A percentile compares a stretch with the other conserved stretches of the same genome.
These are phyloP conservation scores for Malania oleifera DNA, from an alignment of 164 flowering plant genomes.

Conservation along the genomic window DNA sequence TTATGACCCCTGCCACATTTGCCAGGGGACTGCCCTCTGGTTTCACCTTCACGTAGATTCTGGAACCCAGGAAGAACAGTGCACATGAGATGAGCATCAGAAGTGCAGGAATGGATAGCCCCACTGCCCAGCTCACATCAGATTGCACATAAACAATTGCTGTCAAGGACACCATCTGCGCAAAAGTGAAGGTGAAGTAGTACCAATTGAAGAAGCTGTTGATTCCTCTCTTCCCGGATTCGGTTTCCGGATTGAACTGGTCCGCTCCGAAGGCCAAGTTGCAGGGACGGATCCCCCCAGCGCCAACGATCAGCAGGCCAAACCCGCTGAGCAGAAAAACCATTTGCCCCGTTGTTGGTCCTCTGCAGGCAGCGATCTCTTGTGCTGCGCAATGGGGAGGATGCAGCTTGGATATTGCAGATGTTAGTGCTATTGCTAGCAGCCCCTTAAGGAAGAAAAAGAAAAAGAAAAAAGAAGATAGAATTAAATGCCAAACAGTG, in stretches of 20 bases:
- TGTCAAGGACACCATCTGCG: background rate
- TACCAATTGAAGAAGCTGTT: slow-evolving; percentile 1
- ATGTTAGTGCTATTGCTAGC: background rate
- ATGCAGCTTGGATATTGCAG: background rate
- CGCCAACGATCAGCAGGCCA: background rate
- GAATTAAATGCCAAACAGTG: background rate
- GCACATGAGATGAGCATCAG: background rate
- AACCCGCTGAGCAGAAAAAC: background rate
- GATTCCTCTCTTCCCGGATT: background rate
- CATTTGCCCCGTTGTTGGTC: background rate
- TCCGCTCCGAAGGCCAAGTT: background rate
- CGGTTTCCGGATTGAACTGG: background rate
- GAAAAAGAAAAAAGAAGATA: background rate
- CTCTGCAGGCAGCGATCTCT: background rate
- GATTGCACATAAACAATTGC: background rate
- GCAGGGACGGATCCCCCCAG: background rate
- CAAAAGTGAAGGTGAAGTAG: background rate
- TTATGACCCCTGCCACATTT: background rate
- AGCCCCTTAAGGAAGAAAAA: background rate
- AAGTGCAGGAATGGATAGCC: background rate
- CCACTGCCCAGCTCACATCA: background rate
- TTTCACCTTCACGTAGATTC: background rate
- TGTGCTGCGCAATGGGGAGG: background rate
- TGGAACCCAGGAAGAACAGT: background rate
- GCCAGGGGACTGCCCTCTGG: background rate